Evolutionary conservation across 2,329 filamentous ascomycete genomes (phyloP).

Genomic region (Botrytis paeoniae): DNA sequence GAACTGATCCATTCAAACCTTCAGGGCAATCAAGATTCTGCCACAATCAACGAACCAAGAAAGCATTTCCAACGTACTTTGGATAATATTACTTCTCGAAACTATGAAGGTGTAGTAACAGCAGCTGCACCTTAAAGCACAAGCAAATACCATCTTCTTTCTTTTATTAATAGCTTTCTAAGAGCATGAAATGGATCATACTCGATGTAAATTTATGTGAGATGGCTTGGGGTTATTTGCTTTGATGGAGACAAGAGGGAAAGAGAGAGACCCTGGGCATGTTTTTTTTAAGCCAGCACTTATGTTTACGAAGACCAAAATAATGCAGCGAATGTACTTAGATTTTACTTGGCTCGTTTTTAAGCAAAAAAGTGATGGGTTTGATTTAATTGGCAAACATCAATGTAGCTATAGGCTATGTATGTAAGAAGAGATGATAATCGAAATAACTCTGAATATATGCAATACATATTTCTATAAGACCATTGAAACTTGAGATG

Average conservation of each 20-base stretch:
- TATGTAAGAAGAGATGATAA: slow-evolving; percentile 16
- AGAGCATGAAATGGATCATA: slow-evolving; percentile 16
- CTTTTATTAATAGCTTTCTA: slow-evolving; percentile 8
- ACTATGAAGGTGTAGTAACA: slow-evolving; percentile 84
- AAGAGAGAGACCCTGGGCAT: background rate
- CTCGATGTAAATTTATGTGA: slow-evolving; percentile 21
- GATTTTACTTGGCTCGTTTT: slow-evolving; percentile 16
- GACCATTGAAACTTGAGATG: background rate
- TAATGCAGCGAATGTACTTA: slow-evolving; percentile 21
- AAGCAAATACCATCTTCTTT: background rate
- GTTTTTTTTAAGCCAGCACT: slow-evolving; percentile 14
- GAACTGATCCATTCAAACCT: slow-evolving; percentile 98
- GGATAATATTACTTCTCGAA: slow-evolving; percentile 86
- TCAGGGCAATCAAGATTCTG: slow-evolving; percentile 76
- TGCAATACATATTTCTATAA: background rate
- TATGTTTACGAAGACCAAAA: slow-evolving; percentile 19
- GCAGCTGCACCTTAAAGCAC: slow-evolving; percentile 11
- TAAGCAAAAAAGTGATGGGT: slow-evolving; percentile 16
- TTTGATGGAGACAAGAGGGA: background rate
- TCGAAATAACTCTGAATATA: background rate
- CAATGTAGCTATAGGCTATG: slow-evolving; percentile 8
- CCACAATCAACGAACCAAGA: slow-evolving; percentile 81
- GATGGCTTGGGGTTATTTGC: slow-evolving; percentile 9
- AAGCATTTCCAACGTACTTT: slow-evolving; percentile 94
- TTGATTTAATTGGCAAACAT: slow-evolving; percentile 18